Evolutionary conservation across 345 rosid species (phyloP).

Genomic region (Kernera saxatilis): DNA sequence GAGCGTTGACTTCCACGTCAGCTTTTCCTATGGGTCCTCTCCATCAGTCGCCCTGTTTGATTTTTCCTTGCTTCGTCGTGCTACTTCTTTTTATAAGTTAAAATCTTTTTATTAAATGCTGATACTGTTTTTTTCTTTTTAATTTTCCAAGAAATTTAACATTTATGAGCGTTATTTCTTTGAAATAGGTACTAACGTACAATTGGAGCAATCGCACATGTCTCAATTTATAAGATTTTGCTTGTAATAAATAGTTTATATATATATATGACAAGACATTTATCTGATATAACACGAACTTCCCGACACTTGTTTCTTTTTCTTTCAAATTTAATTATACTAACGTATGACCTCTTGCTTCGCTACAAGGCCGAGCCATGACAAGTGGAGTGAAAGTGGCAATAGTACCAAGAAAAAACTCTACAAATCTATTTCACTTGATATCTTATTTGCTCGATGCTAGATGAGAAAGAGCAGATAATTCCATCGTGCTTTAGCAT

Average conservation of each 20-base stretch:
- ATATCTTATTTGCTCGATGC: slow-evolving; percentile 73
- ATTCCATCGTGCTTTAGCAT: slow-evolving; percentile 67
- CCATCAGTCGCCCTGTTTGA: background rate
- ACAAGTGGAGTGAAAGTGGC: too few relatives aligned
- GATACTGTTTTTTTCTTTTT: background rate
- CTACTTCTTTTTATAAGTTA: too few relatives aligned
- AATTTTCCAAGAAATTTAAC: too few relatives aligned
- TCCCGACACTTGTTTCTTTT: too few relatives aligned
- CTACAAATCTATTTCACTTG: slow-evolving; percentile 22
- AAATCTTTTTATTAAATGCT: background rate
- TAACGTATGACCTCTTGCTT: slow-evolving; percentile 73
- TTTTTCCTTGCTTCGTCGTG: too few relatives aligned
- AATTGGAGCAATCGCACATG: background rate
- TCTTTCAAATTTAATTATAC: too few relatives aligned
- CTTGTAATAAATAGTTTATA: too few relatives aligned
- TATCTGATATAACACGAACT: too few relatives aligned
- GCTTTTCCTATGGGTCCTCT: background rate
- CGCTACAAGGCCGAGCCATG: slow-evolving; percentile 57
- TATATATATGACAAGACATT: too few relatives aligned
- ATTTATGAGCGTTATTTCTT: too few relatives aligned
- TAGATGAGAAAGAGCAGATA: slow-evolving; percentile 71
- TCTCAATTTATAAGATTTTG: background rate
- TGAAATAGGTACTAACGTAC: too few relatives aligned
- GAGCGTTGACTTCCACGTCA: slow-evolving; percentile 28
- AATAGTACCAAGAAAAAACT: too few relatives aligned